phyloP scores from a whole-genome alignment of 306 rosid genomes.

The Fragaria vesca region DNA sequence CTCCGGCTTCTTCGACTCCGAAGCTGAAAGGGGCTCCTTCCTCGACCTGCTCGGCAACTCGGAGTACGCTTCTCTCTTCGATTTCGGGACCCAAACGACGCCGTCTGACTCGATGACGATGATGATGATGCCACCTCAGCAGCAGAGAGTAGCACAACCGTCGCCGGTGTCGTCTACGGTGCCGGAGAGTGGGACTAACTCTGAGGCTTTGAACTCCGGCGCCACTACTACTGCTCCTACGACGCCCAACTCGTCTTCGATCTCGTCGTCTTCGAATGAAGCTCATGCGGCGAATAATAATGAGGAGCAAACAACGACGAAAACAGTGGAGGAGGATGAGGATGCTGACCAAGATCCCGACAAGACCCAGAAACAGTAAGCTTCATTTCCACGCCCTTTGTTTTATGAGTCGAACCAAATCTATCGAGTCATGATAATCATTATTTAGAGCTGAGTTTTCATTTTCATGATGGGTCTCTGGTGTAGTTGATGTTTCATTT shows the following conservation, averaged over 20 bases:
- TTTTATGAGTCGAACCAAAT: not conserved
- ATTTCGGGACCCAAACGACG: conserved; percentile 8
- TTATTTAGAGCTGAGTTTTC: not conserved
- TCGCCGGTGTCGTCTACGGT: conserved; percentile 32
- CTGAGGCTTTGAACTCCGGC: conserved; percentile 56
- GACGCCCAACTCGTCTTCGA: conserved; percentile 60
- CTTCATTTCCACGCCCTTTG: conserved; percentile 4
- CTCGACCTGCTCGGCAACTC: conserved; percentile 40
- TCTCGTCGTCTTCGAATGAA: conserved; percentile 69
- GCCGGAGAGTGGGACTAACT: conserved; percentile 33
- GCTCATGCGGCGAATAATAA: conserved; percentile 19
- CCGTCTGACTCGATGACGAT: conserved; percentile 5
- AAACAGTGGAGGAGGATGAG: conserved; percentile 19
- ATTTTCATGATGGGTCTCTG: not conserved
- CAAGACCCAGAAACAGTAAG: conserved; percentile 66
- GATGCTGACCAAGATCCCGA: conserved; percentile 48
- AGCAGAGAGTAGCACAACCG: not conserved
- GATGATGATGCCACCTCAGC: not conserved
- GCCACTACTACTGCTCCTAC: conserved; percentile 40
- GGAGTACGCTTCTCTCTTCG: conserved; percentile 14
- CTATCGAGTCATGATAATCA: not conserved
- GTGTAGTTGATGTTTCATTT: conserved; percentile 12
- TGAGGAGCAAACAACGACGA: conserved; percentile 21
- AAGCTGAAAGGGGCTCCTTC: conserved; percentile 31
- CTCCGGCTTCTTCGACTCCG: conserved; percentile 52